These are phyloP conservation scores for Aspergillus proliferans DNA, from an alignment of 2,329 filamentous ascomycete genomes.

Conservation along the genomic window DNA sequence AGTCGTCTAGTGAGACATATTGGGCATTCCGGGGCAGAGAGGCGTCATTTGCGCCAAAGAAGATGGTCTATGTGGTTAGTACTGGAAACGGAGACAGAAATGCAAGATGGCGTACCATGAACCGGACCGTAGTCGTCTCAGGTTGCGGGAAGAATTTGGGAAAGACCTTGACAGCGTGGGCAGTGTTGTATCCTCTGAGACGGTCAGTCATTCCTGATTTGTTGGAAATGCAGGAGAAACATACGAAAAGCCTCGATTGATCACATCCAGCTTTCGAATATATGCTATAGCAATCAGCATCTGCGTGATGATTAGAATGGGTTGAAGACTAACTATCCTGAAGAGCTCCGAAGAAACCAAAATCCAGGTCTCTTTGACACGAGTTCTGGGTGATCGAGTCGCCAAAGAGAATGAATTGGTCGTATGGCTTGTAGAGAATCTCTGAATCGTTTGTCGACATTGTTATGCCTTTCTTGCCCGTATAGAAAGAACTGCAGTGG, in stretches of 20 bases:
- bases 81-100: neutral
- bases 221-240: constrained; percentile 2
- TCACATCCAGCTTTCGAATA: constrained; percentile 70
- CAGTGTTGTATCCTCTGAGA: constrained; percentile 69
- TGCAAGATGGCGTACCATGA: constrained; percentile 32
- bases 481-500: no score
- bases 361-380: constrained; percentile 57
- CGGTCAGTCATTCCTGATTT: constrained; percentile 7
- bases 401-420: constrained; percentile 77
- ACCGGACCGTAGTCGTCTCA: constrained; percentile 41
- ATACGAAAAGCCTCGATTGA: constrained; percentile 76
- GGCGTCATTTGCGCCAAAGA: constrained; percentile 89
- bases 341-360: constrained; percentile 67
- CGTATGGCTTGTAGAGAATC: constrained; percentile 44
- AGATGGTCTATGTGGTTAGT: constrained; percentile 52
- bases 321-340: constrained; percentile 54
- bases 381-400: constrained; percentile 78
- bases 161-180: constrained; percentile 64
- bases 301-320: neutral
- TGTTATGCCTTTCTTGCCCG: neutral
- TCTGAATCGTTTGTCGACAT: constrained; percentile 1
- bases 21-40: constrained; percentile 63
- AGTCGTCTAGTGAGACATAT: constrained; percentile 70
- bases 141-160: constrained; percentile 65
- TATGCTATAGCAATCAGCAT: constrained; percentile 50